A percentile compares a stretch with the other conserved stretches of the same genome.
Evolutionary conservation across 805 yeast species (phyloP).

Genomic region (Saccharomyces eubayanus): DNA sequence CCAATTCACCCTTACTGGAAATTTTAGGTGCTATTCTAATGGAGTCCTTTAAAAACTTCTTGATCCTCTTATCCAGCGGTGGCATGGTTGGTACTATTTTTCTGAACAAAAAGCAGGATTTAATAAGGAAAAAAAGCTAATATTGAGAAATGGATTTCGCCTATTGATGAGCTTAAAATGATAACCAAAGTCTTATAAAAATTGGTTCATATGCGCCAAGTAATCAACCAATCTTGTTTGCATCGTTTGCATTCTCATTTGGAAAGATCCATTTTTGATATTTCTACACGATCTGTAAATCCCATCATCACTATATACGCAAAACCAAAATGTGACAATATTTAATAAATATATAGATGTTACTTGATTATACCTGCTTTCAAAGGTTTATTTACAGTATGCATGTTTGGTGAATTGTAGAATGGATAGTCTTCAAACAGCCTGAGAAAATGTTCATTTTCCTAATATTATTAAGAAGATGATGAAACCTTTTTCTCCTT

Average conservation of each 20-base stretch:
- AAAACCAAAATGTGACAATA: not conserved
- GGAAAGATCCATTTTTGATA: not conserved
- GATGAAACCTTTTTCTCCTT: not conserved
- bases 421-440: not conserved
- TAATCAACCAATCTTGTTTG: not conserved
- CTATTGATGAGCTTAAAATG: not conserved
- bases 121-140: not conserved
- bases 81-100: constrained; percentile 14
- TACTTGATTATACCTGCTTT: not conserved
- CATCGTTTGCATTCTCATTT: not conserved
- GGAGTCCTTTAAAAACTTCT: constrained; percentile 29
- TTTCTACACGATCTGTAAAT: not conserved
- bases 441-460: not conserved
- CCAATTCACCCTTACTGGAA: constrained; percentile 61
- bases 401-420: not conserved
- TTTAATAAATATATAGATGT: not conserved
- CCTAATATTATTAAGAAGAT: not conserved
- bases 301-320: not conserved
- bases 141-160: not conserved
- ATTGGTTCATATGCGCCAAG: not conserved
- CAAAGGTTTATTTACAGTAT: not conserved
- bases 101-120: not conserved
- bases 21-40: constrained; percentile 33
- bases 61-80: constrained; percentile 30
- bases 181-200: not conserved